A percentile compares a stretch with the other conserved stretches of the same genome.
phyloP scores from a whole-genome alignment of 805 yeast genomes.

The Ogataea zsoltii region DNA sequence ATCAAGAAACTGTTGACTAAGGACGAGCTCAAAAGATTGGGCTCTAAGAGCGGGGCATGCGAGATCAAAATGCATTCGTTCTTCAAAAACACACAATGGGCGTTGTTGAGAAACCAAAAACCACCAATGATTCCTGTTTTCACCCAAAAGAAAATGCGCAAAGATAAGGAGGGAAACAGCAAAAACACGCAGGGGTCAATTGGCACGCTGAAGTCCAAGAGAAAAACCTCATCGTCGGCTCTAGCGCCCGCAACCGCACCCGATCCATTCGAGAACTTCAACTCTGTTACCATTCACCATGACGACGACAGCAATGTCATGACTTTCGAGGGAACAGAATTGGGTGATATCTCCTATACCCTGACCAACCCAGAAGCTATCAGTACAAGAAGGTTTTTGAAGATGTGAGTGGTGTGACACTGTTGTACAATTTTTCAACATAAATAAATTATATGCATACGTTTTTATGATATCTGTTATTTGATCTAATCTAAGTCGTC shows the following conservation, averaged over 20 bases:
- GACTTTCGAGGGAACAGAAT: conserved; percentile 47
- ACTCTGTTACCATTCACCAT: conserved; percentile 83
- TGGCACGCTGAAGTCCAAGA: conserved; percentile 46
- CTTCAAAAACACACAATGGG: conserved; percentile 94
- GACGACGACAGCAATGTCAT: conserved; percentile 52
- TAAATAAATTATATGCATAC: not conserved
- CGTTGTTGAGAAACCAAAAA: conserved; percentile 82
- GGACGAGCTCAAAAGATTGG: conserved; percentile 85
- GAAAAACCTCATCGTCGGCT: conserved; percentile 33
- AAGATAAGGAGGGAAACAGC: conserved; percentile 15
- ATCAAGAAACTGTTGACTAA: conserved; percentile 82
- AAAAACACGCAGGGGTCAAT: conserved; percentile 31
- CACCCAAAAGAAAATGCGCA: conserved; percentile 25
- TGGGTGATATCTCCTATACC: conserved; percentile 59
- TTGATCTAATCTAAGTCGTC: conserved; percentile 19
- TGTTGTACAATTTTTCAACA: conserved; percentile 1
- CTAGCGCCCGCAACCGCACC: conserved; percentile 19
- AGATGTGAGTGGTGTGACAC: conserved; percentile 21
- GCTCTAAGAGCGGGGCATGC: conserved; percentile 92
- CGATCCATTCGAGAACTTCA: conserved; percentile 85
- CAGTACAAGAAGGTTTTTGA: conserved; percentile 28
- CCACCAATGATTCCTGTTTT: conserved; percentile 96
- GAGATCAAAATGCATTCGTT: conserved; percentile 91
- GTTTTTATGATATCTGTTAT: not conserved
- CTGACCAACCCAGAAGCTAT: conserved; percentile 42